Evolutionary conservation across 1,139 yeast species (phyloP).

Genomic region (Arxiozyma heterogenica): DNA sequence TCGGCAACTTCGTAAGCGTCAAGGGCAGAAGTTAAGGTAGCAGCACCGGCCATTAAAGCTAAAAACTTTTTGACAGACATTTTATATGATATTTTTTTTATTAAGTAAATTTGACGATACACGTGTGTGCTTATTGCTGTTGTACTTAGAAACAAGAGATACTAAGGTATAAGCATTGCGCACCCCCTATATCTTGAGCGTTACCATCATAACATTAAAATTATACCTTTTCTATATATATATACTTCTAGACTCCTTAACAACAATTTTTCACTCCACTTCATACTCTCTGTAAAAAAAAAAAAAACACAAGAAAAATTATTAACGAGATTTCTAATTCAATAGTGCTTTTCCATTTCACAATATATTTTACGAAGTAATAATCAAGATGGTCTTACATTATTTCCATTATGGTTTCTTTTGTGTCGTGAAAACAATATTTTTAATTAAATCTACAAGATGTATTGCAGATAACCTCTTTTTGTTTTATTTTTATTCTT

Average conservation of each 20-base stretch:
- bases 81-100: not conserved
- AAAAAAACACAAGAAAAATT: too few relatives aligned
- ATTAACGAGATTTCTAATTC: not conserved
- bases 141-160: too few relatives aligned
- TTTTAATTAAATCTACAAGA: not conserved
- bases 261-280: not conserved
- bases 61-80: slow-evolving; percentile 11
- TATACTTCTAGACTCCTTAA: not conserved
- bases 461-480: not conserved
- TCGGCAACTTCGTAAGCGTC: slow-evolving; percentile 14
- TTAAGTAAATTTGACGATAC: not conserved
- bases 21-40: slow-evolving; percentile 11
- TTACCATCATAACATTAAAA: too few relatives aligned
- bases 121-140: not conserved
- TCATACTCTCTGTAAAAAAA: not conserved
- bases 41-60: slow-evolving; percentile 13
- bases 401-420: too few relatives aligned
- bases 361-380: not conserved
- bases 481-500: too few relatives aligned
- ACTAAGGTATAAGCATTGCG: not conserved
- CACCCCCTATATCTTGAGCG: not conserved
- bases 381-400: not conserved
- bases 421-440: not conserved
- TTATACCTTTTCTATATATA: not conserved
- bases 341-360: not conserved